Conservation (phyloP, 2,329 filamentous ascomycete species). For the Fusarium xyrophilum region DNA sequence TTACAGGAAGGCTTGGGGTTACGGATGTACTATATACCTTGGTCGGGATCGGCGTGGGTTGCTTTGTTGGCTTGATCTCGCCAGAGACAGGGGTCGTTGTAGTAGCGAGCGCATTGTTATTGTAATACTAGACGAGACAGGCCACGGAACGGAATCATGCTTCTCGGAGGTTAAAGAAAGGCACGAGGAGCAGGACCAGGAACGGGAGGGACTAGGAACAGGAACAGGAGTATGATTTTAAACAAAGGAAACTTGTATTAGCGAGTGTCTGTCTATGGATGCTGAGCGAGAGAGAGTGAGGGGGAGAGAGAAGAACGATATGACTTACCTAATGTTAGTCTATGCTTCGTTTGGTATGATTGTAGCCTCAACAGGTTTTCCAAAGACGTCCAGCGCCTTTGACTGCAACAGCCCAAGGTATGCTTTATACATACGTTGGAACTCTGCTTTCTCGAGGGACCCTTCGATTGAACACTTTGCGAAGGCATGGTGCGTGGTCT, state of each 20-base stretch:
- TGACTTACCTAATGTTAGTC: neutral
- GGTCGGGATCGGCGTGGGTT: constrained; percentile 22
- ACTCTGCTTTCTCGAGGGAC: neutral
- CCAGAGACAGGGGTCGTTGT: constrained; percentile 7
- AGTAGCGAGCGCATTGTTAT: constrained; percentile 34
- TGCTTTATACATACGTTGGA: constrained; percentile 5
- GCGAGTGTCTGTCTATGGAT: neutral
- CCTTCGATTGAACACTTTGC: constrained; percentile 35
- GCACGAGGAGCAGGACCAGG: neutral
- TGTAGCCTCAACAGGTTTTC: neutral
- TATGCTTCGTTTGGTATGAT: neutral
- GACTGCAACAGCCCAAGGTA: neutral
- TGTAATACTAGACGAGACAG: constrained; percentile 19
- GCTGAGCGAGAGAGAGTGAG: neutral
- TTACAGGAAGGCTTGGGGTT: constrained; percentile 3
- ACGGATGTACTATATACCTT: constrained; percentile 36
- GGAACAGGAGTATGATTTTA: neutral
- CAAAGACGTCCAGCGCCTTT: constrained; percentile 8
- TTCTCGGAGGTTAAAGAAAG: neutral
- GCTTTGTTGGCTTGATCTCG: constrained; percentile 16
- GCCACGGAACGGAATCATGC: neutral
- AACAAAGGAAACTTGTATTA: constrained; percentile 4
- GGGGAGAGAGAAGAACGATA: no score
- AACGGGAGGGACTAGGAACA: neutral
- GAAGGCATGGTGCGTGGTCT: neutral